Conservation (phyloP, 495 filamentous ascomycete genomes). For the Neurospora sp. region DNA sequence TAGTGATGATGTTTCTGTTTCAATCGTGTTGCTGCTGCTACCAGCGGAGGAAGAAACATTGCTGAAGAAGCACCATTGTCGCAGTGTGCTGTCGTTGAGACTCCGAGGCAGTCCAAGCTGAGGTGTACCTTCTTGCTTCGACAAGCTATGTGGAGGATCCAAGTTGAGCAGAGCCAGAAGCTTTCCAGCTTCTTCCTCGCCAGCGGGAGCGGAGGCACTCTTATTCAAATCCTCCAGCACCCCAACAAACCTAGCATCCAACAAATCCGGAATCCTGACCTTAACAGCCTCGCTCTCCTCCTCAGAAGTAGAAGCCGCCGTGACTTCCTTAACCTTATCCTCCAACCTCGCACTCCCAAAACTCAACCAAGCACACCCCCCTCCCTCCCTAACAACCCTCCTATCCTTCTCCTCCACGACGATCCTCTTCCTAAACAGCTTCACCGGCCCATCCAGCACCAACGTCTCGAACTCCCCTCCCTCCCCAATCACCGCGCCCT, state of each 20-base stretch:
- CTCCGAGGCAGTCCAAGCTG: background rate
- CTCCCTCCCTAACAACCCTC: conserved; percentile 50
- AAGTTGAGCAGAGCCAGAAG: background rate
- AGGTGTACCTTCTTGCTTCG: background rate
- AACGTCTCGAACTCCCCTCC: conserved; percentile 96
- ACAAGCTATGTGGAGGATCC: background rate
- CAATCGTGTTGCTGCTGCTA: conserved; percentile 9
- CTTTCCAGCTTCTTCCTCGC: background rate
- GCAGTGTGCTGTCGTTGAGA: conserved; percentile 2
- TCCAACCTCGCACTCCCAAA: background rate
- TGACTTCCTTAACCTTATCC: background rate
- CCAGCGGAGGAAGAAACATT: background rate
- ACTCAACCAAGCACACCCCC: conserved; percentile 48
- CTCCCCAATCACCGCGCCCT: conserved; percentile 73
- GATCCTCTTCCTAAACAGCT: conserved; percentile 63
- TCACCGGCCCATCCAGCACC: conserved; percentile 65
- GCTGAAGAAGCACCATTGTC: conserved; percentile 13
- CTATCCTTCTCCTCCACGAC: conserved; percentile 45
- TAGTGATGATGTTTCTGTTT: conserved; percentile 25
- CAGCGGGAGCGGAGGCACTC: background rate
- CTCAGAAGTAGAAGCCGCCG: background rate
- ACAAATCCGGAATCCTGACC: conserved; percentile 36
- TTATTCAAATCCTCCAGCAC: conserved; percentile 5
- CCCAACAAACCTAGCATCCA: conserved; percentile 35
- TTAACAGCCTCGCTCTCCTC: conserved; percentile 1